phyloP scores from a whole-genome alignment of 495 filamentous ascomycete species.

The Daldinia concentrica region DNA sequence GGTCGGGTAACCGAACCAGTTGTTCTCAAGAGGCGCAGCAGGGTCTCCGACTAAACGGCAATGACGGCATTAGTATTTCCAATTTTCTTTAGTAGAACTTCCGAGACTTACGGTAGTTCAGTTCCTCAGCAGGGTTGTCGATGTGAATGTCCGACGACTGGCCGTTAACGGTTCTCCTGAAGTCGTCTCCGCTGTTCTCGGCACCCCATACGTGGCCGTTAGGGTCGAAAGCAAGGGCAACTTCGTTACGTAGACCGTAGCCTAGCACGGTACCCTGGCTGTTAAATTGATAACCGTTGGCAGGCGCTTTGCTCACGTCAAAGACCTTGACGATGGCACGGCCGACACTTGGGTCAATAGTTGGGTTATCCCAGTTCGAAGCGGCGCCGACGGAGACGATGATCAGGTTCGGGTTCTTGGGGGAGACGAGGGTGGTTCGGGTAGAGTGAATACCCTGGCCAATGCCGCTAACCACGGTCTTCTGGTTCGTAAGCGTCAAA shows the following conservation, averaged over 20 bases:
- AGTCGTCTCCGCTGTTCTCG: conserved; percentile 72
- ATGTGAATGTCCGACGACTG: conserved; percentile 66
- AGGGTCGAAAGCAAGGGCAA: conserved; percentile 69
- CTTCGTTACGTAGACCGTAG: conserved; percentile 74
- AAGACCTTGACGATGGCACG: conserved; percentile 70
- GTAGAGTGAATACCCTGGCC: conserved; percentile 65
- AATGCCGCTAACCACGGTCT: conserved; percentile 65
- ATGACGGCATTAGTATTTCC: background rate
- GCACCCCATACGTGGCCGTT: conserved; percentile 67
- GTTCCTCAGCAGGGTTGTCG: conserved; percentile 75
- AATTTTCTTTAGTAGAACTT: too few species aligned
- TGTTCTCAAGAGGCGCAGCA: conserved; percentile 47
- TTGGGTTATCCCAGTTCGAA: conserved; percentile 64
- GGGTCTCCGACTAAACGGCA: conserved; percentile 64
- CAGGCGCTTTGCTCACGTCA: conserved; percentile 57
- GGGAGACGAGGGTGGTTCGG: conserved; percentile 63
- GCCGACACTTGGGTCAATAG: conserved; percentile 59
- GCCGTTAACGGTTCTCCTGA: conserved; percentile 58
- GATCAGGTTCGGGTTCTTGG: conserved; percentile 58
- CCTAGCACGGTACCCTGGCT: conserved; percentile 65
- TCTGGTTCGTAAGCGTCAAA: conserved; percentile 54
- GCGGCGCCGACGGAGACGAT: conserved; percentile 67
- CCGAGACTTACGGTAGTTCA: conserved; percentile 69
- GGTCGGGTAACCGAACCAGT: conserved; percentile 71
- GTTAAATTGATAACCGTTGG: conserved; percentile 59